Evolutionary conservation across 306 rosid species (phyloP), one percentile per base, ranked within the genome.

Genomic region (Inga leiocalycina): DNA sequence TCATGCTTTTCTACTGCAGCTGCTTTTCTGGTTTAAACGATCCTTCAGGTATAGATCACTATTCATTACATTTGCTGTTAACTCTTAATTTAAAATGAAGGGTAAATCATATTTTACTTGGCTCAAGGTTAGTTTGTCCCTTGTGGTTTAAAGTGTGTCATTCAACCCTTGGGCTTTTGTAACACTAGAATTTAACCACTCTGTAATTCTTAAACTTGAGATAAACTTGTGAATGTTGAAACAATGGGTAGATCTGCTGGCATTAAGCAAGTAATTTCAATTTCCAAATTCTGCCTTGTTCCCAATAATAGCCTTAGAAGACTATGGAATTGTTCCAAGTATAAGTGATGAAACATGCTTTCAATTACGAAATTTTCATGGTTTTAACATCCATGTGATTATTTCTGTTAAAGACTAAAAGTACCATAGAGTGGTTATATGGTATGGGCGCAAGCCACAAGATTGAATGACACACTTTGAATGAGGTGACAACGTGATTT

Each of bases 11-110:
- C 91, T 95, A 75, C 89, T 92, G 89, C 98, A 93, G 89, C 92
- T 95, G 81, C 96, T 95, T 85, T 95, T 89, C 91, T 95, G 99
- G 98, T 95, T 93, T 93, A 95, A 93, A 73, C 86, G 76, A 85
- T 93, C 94, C 79, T 95, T 95, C 94, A 95, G 98, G 99, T 95
- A 77, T 82, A 54, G 57, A 69, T 75, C 34, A 4, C 75, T 85
- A 71, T 46, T 75, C 41, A 5, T 77, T 85, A 71, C 61, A 74
- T 84, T 70, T 13, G 24, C 68, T 75, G 20, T 49, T 39, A 66
- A 34, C 71, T 56, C 13, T 79, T 79, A 51, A 35, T 48, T 41
- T 71, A 34, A 74, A 72, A 80, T 59, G 57, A 77, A 22, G 17
- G 37, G 37, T 44, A 22, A 44, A 41, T 17, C 45, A 35, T 67